These are phyloP conservation scores for Ustilago cynodontis DNA, from an alignment of 1,284 basidiomycete species.

Conservation along the genomic window DNA sequence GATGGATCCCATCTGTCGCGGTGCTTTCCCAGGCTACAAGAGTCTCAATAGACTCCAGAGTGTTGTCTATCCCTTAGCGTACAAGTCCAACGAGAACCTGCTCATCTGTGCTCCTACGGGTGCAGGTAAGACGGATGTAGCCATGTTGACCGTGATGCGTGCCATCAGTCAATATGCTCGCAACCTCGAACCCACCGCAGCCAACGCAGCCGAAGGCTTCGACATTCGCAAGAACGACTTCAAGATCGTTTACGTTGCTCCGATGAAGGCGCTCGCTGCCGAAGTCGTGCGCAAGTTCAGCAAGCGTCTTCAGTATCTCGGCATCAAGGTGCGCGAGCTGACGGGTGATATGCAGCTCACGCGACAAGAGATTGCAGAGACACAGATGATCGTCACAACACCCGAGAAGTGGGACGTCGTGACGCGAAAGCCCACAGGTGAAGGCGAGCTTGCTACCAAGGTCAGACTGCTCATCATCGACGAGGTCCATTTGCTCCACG, in stretches of 20 bases:
- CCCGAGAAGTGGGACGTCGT: constrained; percentile 99
- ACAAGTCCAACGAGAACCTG: constrained; percentile 94
- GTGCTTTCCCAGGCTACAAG: constrained; percentile 91
- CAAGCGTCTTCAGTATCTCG: constrained; percentile 90
- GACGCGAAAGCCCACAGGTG: constrained; percentile 94
- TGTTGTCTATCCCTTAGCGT: constrained; percentile 92
- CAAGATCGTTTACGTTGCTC: constrained; percentile 98
- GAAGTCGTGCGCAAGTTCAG: constrained; percentile 94
- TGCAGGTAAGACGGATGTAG: constrained; percentile 96
- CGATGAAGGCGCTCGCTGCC: constrained; percentile 97
- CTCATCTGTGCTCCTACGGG: constrained; percentile 75
- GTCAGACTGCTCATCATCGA: constrained; percentile 97
- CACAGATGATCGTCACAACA: constrained; percentile 98
- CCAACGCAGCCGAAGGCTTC: constrained; percentile 46
- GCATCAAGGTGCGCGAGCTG: constrained; percentile 87
- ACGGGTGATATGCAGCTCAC: constrained; percentile 99
- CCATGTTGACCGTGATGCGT: constrained; percentile 91
- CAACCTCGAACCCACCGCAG: constrained; percentile 77
- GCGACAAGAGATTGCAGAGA: constrained; percentile 90
- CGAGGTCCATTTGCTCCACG: constrained; percentile 96
- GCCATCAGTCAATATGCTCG: constrained; percentile 82
- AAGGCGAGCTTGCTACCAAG: constrained; percentile 87
- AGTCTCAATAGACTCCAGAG: constrained; percentile 94
- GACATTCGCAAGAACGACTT: constrained; percentile 73
- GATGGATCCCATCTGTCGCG: constrained; percentile 82